Evolutionary conservation across 2,329 filamentous ascomycete genomes (phyloP), one percentile per base, ranked within the genome.

Genomic region (Fusarium temperatum): DNA sequence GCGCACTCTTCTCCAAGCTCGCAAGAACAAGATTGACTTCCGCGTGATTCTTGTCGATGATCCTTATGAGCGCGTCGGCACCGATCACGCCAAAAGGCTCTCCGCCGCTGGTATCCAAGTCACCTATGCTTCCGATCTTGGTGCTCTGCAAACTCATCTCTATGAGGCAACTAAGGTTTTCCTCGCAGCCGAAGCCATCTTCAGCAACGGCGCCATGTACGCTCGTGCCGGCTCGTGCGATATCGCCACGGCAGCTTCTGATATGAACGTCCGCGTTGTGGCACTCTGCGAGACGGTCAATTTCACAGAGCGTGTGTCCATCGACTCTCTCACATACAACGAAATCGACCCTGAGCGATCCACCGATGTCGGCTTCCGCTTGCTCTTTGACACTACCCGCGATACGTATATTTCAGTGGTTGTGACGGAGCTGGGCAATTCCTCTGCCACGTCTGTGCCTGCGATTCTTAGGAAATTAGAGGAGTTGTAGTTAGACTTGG

Each of bases 281-380:
- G 94, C 97, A 7, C 93, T 97, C 67, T 98, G 94, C 82, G 96
- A 98, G 85, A 96, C 93, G 8, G 92, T 98, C 84, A 99, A 98
- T 84, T 98, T 98, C 81, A 96, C 78, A 36, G 89, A 84, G 91
- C 92, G 94, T 66, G 94, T 98, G 17, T 93, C 94, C 12, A 90
- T 97, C 20, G 96, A 98, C 83, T 96, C 94, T 30, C 94, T 98
- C 75, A 96, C 96, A 47, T 92, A 94, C 78, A 99, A 99, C 82
- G 96, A 99, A 85, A 92, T 98, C 71, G 95, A 83, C 88, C 95
- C 81, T 79, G 94, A 83, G 90, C 93, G 82, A 87, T 94, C 84
- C 84, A 85, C 86, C 22, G 83, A 84, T 24, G 84, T 85, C 44
- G 84, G 82, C 8, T 89, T 90, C 80, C 83, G 89, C 24, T 88